Evolutionary conservation across 768 basidiomycete genomes (phyloP), one percentile per base, ranked within the genome.

Genomic region (Lactarius hengduanensis): DNA sequence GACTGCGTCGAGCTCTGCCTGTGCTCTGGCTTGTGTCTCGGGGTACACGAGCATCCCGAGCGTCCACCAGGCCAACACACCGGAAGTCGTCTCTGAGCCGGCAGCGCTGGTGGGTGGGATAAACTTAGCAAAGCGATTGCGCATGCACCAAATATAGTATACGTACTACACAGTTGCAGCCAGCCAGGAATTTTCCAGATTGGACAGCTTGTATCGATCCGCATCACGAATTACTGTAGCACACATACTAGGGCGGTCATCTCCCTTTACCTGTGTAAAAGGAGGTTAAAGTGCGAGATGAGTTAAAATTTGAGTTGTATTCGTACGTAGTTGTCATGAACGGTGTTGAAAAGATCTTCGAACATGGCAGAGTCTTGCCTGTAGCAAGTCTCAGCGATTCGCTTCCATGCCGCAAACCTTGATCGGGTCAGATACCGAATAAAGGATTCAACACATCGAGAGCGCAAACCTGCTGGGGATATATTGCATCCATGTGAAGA

Each of bases 81-180:
- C 66, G 5, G 69, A 63, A 34, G 69, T 69, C 5, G 69, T 69
- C 47, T 69, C 69, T 1, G 66, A 66, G 9, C 69, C 69, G 0
- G 66, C 69, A n/a, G 66, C 69, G n/a, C 69, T 69, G 66, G 54
- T 32, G 34, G 32, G 22, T 11, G 40, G 32, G 10, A 11, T 5
- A 4, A 8, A 22, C 28, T 59, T 47, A 56, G 47, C 41, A 11
- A 18, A 50, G 34, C 30, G 4, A 62, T 18, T 7, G 16, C 7
- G n/a, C 11, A 43, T 47, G 9, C 20, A 20, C 22, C 15, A 9
- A 30, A 65, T 54, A 11, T 41, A 65, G 38, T 30, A 34, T 34
- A 70, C 66, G 13, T 69, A 71, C 70, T 66, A 71, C 71, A 73
- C 64, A 8, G 69, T 71, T 38, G 59, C 72, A 3, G 69, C 57